Base-by-base conservation (phyloP, 1,284 basidiomycete genomes). In the Agroathelia rolfsii region DNA sequence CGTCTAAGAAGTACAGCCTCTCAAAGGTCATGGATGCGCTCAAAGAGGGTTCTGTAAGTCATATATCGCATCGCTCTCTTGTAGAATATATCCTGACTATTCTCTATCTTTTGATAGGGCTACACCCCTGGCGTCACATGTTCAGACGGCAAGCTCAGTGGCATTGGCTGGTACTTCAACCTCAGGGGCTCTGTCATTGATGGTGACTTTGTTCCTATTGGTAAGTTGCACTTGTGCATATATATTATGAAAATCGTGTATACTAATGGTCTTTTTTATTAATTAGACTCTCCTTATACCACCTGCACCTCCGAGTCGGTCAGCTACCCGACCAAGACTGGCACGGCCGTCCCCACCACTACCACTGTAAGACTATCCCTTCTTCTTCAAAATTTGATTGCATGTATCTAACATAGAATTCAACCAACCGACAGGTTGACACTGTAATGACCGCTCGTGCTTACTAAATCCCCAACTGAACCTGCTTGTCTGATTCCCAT, bases 201-300 rank as follows among this genome's bases (percentile, higher is more conserved):
- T 27, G 54, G 53, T 3, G 43, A 41, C n/a, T 48, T 55, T 24
- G 40, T 48, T 14, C 38, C 48, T 6, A 45, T 48, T 12, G 37
- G 49, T 50, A 18, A 14, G 26, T 50, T 9, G 22, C 31, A 24
- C 8, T 13, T 16, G n/a, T n/a, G n/a, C n/a, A 15, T 20, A 24
- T 30, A 12, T 27, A 12, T 21, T 3, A 12, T 25, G 17, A 28
- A n/a, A 22, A 31, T 26, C 13, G 12, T 36, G 37, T n/a, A 24
- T 12, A 19, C 19, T 13, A 20, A 10, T 15, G 18, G 16, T 6
- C 30, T n/a, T n/a, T n/a, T n/a, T n/a, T n/a, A n/a, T 35, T 34
- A 27, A 18, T 27, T 36, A 77, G 79, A 69, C 49, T 59, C 74
- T 1, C 72, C 73, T 0, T 41, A 53, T n/a, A 40, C 51, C 15